Percentiles rank a stretch among this genome's conserved stretches.
These are phyloP conservation scores for Paraglomus brasilianum DNA, from an alignment of 192 early-diverging fungal genomes.

Conservation along the genomic window DNA sequence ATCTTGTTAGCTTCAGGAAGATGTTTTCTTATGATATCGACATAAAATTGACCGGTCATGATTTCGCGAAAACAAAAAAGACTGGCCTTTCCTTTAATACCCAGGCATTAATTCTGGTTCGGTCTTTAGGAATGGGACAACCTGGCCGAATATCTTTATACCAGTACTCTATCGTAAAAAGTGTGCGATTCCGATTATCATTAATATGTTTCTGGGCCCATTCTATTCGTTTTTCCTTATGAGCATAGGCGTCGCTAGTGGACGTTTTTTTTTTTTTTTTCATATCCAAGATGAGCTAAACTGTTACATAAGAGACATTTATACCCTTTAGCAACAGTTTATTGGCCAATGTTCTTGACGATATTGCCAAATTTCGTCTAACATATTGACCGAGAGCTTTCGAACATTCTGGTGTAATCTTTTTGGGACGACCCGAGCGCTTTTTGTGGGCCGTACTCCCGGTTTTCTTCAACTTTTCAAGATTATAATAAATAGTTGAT, in stretches of 20 bases:
- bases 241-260: constrained; percentile 5
- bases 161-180: constrained; percentile 5
- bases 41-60: constrained; percentile 18
- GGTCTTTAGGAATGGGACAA: constrained; percentile 11
- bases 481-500: constrained; percentile 17
- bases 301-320: constrained; percentile 8
- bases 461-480: background rate
- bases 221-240: constrained; percentile 11
- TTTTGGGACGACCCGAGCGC: constrained; percentile 11
- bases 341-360: background rate
- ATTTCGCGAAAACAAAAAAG: constrained; percentile 18
- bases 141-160: background rate
- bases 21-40: background rate
- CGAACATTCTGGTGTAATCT: background rate
- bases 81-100: background rate
- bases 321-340: constrained; percentile 12
- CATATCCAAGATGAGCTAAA: background rate
- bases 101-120: constrained; percentile 12
- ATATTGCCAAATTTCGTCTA: constrained; percentile 13
- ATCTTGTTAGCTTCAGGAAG: constrained; percentile 14
- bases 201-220: background rate
- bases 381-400: constrained; percentile 6
- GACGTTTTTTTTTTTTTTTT: background rate
- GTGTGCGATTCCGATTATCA: constrained; percentile 3
- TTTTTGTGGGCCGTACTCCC: background rate